These are phyloP conservation scores for Avena atlantica DNA, from an alignment of 176 grass and related monocot genomes.

Conservation along the genomic window DNA sequence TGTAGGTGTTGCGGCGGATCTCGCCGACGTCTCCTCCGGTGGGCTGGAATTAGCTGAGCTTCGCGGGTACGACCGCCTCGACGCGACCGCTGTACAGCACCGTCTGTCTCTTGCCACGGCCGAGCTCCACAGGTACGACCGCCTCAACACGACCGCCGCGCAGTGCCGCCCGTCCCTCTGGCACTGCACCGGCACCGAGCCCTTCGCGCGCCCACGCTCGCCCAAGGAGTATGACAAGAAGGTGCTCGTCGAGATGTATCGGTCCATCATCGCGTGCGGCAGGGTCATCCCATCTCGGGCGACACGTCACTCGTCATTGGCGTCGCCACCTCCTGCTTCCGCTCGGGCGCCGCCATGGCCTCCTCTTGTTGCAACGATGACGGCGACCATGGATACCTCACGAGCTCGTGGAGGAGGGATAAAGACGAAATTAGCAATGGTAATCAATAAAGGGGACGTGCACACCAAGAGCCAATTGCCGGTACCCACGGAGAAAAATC, in stretches of 20 bases:
- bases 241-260: slow-evolving; percentile 77
- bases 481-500: too few relatives aligned
- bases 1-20: too few relatives aligned
- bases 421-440: too few relatives aligned
- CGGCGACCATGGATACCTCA: too few relatives aligned
- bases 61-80: too few relatives aligned
- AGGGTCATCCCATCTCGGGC: slow-evolving; percentile 12
- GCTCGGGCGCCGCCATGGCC: background rate
- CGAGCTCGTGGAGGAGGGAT: too few relatives aligned
- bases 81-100: too few relatives aligned
- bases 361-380: background rate
- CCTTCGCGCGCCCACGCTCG: slow-evolving; percentile 33
- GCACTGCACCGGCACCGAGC: slow-evolving; percentile 35
- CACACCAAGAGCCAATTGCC: too few relatives aligned
- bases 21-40: too few relatives aligned
- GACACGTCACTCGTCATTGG: slow-evolving; percentile 12
- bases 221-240: slow-evolving; percentile 77
- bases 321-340: background rate
- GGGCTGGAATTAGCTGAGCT: too few relatives aligned
- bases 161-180: slow-evolving; percentile 47
- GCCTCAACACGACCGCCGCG: slow-evolving; percentile 44
- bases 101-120: too few relatives aligned
- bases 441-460: too few relatives aligned
- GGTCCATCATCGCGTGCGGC: slow-evolving; percentile 54
- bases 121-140: slow-evolving; percentile 62